Base-by-base conservation (phyloP, 2,329 filamentous ascomycete species). In the Fusarium mexicanum region DNA sequence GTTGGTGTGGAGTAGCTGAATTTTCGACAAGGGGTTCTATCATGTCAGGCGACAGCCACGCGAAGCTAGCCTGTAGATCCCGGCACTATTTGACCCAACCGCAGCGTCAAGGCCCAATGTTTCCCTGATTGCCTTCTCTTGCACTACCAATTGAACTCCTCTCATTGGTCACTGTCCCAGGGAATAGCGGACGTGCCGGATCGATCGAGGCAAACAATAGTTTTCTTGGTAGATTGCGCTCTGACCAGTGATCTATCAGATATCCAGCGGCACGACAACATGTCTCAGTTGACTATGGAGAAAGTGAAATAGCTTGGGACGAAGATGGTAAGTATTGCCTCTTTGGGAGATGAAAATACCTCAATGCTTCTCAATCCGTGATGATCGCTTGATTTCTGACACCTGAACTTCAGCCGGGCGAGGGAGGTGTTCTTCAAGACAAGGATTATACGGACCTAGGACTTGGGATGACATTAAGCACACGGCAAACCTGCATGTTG, bases 231-330 rank as follows among this genome's bases (percentile, higher is more conserved):
- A 41, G 37, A 51, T 51, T 50, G 18, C 22, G 61, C 44, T 51
- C 31, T 50, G 55, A 43, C 44, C 37, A 48, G 61, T 50, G 44
- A 61, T 50, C 8, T 50, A 3, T 41, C 61, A 50, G 37, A 64
- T 44, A 33, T 18, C 6, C 13, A 43, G 24, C 17, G 20, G 37
- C 20, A 44, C 50, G 37, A 31, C 44, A 16, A 11, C 7, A 61
- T 64, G 61, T 64, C 61, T 64, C 61, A 64, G 61, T 61, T 64
- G 8, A 18, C 3, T 48, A 61, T 50, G 61, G 35, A 43, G 37
- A 20, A 38, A 20, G 5, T 50, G 24, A 31, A 6, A 38, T 33
- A 50, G 24, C 16, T 14, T 13, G 17, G 8, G 20, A 16, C 31
- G 18, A n/a, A 18, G 9, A 44, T 20, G 43, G 55, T 2, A 43